Percentiles rank a stretch among this genome's conserved stretches.
Conservation (phyloP, 306 rosid species). For the Cicer pinnatifidum region DNA sequence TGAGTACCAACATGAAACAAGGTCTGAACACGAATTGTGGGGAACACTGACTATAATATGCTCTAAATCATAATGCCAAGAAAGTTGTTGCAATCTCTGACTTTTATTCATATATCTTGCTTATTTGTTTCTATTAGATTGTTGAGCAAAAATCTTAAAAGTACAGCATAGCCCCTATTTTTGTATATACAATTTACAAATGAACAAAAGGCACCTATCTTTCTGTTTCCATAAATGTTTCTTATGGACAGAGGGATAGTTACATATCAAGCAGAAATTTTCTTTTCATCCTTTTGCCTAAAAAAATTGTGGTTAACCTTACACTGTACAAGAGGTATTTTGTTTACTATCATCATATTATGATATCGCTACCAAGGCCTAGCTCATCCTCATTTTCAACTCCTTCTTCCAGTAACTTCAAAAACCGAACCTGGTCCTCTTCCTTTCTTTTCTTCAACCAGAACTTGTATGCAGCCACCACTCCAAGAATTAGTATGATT, state of each 20-base stretch:
- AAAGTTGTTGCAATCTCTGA: neutral
- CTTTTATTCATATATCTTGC: neutral
- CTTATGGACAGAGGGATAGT: neutral
- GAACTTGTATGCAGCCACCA: conserved; percentile 59
- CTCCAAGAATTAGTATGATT: conserved; percentile 48
- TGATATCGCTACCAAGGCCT: conserved; percentile 53
- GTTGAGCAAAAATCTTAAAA: neutral
- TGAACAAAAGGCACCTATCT: neutral
- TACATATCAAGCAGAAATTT: conserved; percentile 10
- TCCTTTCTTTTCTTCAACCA: conserved; percentile 80
- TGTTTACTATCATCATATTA: conserved; percentile 40
- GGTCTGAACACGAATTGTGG: neutral
- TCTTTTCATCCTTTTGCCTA: conserved; percentile 11
- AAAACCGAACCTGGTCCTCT: conserved; percentile 76
- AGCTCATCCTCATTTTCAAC: conserved; percentile 77
- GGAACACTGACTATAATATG: neutral
- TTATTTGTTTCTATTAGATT: conserved; percentile 23
- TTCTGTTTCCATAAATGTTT: conserved; percentile 11
- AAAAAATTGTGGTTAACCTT: conserved; percentile 46
- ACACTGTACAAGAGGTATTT: conserved; percentile 45
- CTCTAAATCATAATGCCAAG: conserved; percentile 16
- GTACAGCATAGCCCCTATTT: neutral
- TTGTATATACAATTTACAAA: neutral
- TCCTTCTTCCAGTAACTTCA: conserved; percentile 76
- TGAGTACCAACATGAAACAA: neutral